Conservation (phyloP, 352 stramenopile genomes). For the Globisporangium nunn region DNA sequence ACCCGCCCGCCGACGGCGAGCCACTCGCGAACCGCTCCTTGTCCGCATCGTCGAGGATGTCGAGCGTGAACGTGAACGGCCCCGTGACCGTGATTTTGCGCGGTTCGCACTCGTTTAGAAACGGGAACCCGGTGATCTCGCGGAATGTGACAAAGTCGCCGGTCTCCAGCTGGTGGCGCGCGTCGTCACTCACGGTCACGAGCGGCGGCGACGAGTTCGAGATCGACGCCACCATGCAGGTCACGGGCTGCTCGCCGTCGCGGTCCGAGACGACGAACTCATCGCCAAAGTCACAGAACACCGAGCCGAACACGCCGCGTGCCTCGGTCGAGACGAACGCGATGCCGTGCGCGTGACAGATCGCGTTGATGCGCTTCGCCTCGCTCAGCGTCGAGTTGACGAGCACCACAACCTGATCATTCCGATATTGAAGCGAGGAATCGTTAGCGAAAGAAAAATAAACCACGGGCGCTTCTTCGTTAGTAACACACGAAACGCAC, state of each 20-base stretch:
- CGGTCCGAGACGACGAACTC: slow-evolving; percentile 92
- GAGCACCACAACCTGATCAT: slow-evolving; percentile 68
- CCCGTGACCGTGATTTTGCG: slow-evolving; percentile 79
- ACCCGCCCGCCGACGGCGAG: slow-evolving; percentile 67
- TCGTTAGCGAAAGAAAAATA: too few relatives aligned
- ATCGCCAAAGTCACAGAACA: slow-evolving; percentile 98
- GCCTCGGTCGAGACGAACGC: slow-evolving; percentile 91
- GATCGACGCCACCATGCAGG: slow-evolving; percentile 92
- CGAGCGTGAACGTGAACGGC: slow-evolving; percentile 97
- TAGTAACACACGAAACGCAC: slow-evolving; percentile 24
- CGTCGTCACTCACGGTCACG: slow-evolving; percentile 97
- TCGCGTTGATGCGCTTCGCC: slow-evolving; percentile 66
- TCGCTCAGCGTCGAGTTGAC: slow-evolving; percentile 72
- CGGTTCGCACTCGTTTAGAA: slow-evolving; percentile 73
- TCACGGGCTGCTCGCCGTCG: slow-evolving; percentile 91
- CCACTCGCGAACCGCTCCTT: slow-evolving; percentile 55
- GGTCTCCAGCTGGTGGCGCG: slow-evolving; percentile 94
- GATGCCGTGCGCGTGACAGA: slow-evolving; percentile 82
- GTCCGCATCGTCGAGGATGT: slow-evolving; percentile 67
- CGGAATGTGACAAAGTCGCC: slow-evolving; percentile 96
- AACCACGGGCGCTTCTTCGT: too few relatives aligned
- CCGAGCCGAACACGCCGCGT: slow-evolving; percentile 91
- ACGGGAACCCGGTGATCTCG: slow-evolving; percentile 89
- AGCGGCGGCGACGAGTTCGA: slow-evolving; percentile 75
- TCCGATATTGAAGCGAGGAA: too few relatives aligned